phyloP scores from a whole-genome alignment of 495 filamentous ascomycete species.

The Opeltia flavorubescens region DNA sequence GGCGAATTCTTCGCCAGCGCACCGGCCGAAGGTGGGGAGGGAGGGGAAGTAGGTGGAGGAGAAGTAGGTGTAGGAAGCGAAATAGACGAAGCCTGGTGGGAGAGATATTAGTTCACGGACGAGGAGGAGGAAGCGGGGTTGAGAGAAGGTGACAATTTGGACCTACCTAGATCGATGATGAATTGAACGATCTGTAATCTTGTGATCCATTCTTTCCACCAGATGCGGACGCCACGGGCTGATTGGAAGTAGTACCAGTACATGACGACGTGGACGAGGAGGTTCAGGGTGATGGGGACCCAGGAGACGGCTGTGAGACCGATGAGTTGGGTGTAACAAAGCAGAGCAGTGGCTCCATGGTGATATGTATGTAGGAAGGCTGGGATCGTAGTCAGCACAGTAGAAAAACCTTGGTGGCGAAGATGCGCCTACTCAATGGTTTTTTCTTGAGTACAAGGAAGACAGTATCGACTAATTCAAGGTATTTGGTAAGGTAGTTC shows the following conservation, averaged over 20 bases:
- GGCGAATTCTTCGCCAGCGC: conserved; percentile 94
- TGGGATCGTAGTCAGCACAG: conserved; percentile 7
- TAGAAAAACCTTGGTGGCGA: neutral
- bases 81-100: conserved; percentile 70
- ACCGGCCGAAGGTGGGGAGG: conserved; percentile 69
- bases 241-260: conserved; percentile 54
- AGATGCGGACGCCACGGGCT: conserved; percentile 42
- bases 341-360: conserved; percentile 56
- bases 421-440: conserved; percentile 36
- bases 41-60: conserved; percentile 78
- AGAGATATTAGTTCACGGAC: neutral
- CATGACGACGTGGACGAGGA: conserved; percentile 58
- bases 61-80: conserved; percentile 92
- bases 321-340: conserved; percentile 60
- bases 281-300: conserved; percentile 54
- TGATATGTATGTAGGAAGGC: conserved; percentile 65
- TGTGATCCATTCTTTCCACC: conserved; percentile 50
- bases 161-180: conserved; percentile 42
- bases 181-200: conserved; percentile 44
- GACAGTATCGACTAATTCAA: conserved; percentile 54
- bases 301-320: conserved; percentile 54
- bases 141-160: neutral
- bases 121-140: neutral
- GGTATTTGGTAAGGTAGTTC: conserved; percentile 61
- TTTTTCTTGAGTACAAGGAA: conserved; percentile 67